Conservation (phyloP, 2,329 filamentous ascomycete species). For the Rhynchosporium secalis region DNA sequence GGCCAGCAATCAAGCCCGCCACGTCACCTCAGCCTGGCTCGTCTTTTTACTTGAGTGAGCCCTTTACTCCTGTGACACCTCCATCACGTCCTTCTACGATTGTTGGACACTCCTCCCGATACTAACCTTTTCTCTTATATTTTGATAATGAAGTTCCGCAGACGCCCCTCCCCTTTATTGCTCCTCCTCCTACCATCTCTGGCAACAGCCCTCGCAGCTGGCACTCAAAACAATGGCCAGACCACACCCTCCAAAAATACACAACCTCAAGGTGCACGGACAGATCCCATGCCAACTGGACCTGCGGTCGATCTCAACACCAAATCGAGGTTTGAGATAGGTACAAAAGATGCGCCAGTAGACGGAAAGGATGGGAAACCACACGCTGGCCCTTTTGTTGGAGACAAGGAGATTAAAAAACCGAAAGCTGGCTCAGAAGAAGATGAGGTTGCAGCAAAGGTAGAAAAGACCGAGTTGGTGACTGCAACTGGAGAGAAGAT, state of each 20-base stretch:
- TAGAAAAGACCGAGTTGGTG: conserved; percentile 53
- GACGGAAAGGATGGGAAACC: conserved; percentile 94
- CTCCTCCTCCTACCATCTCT: conserved; percentile 61
- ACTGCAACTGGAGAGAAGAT: conserved; percentile 61
- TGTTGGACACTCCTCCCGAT: conserved; percentile 6
- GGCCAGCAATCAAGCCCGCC: conserved; percentile 13
- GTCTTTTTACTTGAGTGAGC: background rate
- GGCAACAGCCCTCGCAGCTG: conserved; percentile 45
- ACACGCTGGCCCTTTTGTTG: conserved; percentile 80
- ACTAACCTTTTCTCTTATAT: conserved; percentile 14
- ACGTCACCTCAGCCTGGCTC: conserved; percentile 18
- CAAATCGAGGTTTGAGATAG: conserved; percentile 42
- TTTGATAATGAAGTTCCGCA: conserved; percentile 58
- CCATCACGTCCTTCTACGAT: background rate
- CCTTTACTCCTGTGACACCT: conserved; percentile 1
- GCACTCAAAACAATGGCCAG: conserved; percentile 31
- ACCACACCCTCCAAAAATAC: conserved; percentile 30
- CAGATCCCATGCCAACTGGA: conserved; percentile 26
- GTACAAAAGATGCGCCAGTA: conserved; percentile 80
- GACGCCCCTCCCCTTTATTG: conserved; percentile 54
- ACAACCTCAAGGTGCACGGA: conserved; percentile 27
- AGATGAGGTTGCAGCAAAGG: conserved; percentile 42
- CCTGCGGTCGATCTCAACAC: conserved; percentile 34
- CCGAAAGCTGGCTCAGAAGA: conserved; percentile 39
- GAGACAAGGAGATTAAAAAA: conserved; percentile 51